Evolutionary conservation across 2,329 filamentous ascomycete genomes (phyloP).

Genomic region (Macrophomina pseudophaseolina): DNA sequence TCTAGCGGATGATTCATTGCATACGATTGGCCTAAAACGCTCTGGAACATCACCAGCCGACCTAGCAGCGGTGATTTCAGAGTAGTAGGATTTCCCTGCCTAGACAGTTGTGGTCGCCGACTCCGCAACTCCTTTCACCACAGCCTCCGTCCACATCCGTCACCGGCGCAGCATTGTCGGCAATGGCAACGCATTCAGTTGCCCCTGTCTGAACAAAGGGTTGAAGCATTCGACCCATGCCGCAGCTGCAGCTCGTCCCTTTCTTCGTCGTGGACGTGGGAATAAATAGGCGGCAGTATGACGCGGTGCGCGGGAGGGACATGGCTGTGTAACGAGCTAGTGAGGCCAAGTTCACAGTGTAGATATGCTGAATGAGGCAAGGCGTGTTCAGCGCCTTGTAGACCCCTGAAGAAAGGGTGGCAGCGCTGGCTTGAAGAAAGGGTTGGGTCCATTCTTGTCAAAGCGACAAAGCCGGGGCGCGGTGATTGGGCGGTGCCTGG

Average conservation of each 20-base stretch:
- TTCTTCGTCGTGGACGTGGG: neutral
- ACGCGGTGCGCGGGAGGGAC: neutral
- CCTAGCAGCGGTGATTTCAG: neutral
- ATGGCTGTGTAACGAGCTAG: slow-evolving; percentile 9
- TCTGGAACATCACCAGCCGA: neutral
- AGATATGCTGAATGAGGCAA: neutral
- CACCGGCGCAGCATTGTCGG: neutral
- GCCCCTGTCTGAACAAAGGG: neutral
- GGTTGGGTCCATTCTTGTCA: slow-evolving; percentile 6
- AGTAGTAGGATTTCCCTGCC: neutral
- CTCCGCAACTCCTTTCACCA: neutral
- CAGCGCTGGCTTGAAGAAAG: slow-evolving; percentile 11
- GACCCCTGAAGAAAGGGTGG: slow-evolving; percentile 23
- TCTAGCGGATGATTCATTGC: neutral
- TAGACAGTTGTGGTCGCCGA: neutral
- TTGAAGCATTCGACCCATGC: too few species aligned
- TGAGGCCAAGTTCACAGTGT: neutral
- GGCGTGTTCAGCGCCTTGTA: slow-evolving; percentile 10
- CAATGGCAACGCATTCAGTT: slow-evolving; percentile 2
- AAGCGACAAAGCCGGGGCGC: slow-evolving; percentile 17
- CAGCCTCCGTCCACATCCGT: slow-evolving; percentile 1
- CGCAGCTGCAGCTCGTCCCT: neutral
- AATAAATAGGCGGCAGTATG: neutral
- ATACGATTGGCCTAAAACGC: neutral
- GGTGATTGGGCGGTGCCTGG: slow-evolving; percentile 20